Conservation (phyloP, 78 protist species). For the Dictyostelium intermedium region DNA sequence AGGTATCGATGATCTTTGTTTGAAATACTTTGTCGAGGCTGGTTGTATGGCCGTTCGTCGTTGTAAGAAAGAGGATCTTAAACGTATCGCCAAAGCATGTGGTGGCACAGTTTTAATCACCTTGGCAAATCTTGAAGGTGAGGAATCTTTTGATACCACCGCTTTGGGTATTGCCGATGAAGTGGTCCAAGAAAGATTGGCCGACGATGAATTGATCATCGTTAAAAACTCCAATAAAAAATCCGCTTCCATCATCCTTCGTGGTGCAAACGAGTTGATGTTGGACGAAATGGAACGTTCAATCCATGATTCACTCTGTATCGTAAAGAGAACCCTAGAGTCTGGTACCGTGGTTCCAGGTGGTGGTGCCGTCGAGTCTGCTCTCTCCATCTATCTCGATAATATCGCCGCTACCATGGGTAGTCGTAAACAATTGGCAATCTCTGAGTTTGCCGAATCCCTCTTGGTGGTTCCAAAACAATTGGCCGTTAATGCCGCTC, state of each 20-base stretch:
- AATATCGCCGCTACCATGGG: constrained; percentile 94
- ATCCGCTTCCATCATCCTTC: constrained; percentile 93
- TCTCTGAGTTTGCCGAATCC: constrained; percentile 98
- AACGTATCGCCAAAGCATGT: constrained; percentile 96
- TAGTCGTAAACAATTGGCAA: constrained; percentile 98
- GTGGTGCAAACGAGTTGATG: constrained; percentile 96
- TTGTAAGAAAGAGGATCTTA: constrained; percentile 93
- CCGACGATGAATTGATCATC: constrained; percentile 94
- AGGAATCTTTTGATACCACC: constrained; percentile 92
- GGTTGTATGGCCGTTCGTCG: constrained; percentile 97
- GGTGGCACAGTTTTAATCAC: constrained; percentile 94
- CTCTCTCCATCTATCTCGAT: constrained; percentile 98
- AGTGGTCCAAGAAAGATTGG: constrained; percentile 90
- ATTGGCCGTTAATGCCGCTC: constrained; percentile 97
- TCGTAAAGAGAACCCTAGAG: constrained; percentile 96
- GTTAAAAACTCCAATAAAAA: constrained; percentile 75
- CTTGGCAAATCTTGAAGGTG: constrained; percentile 96
- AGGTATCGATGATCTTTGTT: constrained; percentile 97
- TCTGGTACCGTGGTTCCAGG: constrained; percentile 92
- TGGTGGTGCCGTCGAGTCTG: constrained; percentile 99
- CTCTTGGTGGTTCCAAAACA: constrained; percentile 98
- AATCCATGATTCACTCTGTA: constrained; percentile 98
- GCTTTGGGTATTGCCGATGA: constrained; percentile 90
- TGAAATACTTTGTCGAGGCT: constrained; percentile 97
- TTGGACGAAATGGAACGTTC: constrained; percentile 97